Conservation (phyloP, 768 basidiomycete genomes). For the Galerina sulciceps region DNA sequence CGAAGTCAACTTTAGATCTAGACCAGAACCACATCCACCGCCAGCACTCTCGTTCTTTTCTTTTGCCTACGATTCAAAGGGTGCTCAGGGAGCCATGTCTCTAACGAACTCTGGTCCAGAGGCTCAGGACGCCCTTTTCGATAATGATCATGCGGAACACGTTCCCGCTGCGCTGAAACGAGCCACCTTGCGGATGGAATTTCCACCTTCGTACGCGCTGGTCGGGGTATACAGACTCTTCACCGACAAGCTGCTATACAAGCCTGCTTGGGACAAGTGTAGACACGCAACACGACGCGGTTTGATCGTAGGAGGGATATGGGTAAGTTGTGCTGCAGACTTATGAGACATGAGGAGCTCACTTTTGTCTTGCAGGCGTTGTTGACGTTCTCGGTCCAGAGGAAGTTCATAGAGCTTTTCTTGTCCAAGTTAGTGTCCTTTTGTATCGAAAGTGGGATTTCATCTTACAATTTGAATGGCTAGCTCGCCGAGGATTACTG, state of each 20-base stretch:
- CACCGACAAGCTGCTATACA: conserved; percentile 70
- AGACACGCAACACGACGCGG: conserved; percentile 78
- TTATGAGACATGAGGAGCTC: not conserved
- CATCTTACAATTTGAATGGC: not conserved
- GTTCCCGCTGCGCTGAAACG: conserved; percentile 52
- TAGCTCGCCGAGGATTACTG: conserved; percentile 68
- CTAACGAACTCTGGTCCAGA: conserved; percentile 19
- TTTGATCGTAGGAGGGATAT: conserved; percentile 64
- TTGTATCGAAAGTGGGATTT: not conserved
- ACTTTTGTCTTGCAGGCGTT: conserved; percentile 46
- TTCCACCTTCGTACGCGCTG: conserved; percentile 82
- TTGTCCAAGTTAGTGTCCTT: conserved; percentile 52
- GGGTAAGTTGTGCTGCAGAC: conserved; percentile 51
- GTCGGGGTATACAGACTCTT: conserved; percentile 85
- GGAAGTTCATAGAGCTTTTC: conserved; percentile 65
- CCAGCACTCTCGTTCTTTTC: no score
- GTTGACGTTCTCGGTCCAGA: conserved; percentile 75
- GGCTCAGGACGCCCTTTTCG: conserved; percentile 24
- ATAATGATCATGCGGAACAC: conserved; percentile 22
- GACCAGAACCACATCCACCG: no score
- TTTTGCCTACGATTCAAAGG: no score
- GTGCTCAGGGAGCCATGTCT: not conserved
- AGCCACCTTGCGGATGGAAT: conserved; percentile 66
- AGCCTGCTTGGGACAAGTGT: conserved; percentile 87
- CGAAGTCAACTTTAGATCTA: no score